phyloP scores from a whole-genome alignment of 2,329 filamentous ascomycete genomes.

The Alternaria consortialis region DNA sequence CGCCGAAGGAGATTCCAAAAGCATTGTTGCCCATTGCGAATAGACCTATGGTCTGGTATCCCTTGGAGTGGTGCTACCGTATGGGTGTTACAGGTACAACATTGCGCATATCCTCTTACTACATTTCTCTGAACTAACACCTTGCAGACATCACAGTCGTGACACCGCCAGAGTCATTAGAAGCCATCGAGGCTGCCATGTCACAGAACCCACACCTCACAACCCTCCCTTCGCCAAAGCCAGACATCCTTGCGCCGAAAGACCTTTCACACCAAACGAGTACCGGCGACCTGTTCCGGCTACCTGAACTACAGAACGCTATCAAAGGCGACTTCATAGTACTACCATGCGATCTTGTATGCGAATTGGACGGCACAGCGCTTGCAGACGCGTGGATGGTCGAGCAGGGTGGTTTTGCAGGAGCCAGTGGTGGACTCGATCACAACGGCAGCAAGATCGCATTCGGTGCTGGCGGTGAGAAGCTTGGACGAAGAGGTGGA shows the following conservation, averaged over 20 bases:
- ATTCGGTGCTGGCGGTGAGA: constrained; percentile 62
- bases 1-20: constrained; percentile 81
- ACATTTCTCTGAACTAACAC: constrained; percentile 4
- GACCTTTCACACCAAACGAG: constrained; percentile 84
- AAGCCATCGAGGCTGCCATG: constrained; percentile 73
- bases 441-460: constrained; percentile 56
- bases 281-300: constrained; percentile 85
- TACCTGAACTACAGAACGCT: constrained; percentile 80
- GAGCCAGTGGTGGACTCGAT: constrained; percentile 63
- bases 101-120: neutral
- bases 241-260: constrained; percentile 78
- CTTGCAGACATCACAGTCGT: constrained; percentile 64
- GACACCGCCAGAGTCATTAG: constrained; percentile 64
- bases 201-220: constrained; percentile 82
- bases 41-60: constrained; percentile 89
- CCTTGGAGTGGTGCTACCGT: constrained; percentile 83
- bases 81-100: constrained; percentile 74
- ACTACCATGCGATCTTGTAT: constrained; percentile 91
- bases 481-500: constrained; percentile 74
- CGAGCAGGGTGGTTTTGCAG: constrained; percentile 73
- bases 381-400: constrained; percentile 94
- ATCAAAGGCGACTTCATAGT: constrained; percentile 89
- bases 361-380: constrained; percentile 83
- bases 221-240: constrained; percentile 74
- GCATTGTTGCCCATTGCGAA: constrained; percentile 84